Evolutionary conservation across 2,329 filamentous ascomycete species (phyloP).

Genomic region (Venturia oleaginea): DNA sequence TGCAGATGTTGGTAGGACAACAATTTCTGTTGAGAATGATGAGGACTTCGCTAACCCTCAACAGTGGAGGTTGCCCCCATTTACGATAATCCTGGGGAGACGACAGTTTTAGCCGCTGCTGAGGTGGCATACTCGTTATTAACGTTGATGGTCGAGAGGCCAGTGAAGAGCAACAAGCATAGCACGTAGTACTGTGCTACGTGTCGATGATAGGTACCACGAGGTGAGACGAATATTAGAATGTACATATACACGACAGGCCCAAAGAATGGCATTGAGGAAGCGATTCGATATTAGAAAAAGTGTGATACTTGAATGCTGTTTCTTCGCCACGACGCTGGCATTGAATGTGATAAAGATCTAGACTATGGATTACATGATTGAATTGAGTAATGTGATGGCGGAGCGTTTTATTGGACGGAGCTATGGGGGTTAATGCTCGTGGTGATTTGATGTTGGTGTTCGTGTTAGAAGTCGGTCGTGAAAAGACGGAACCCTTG

Average conservation of each 20-base stretch:
- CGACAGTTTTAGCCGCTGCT: constrained; percentile 47
- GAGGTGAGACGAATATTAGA: background rate
- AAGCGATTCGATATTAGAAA: background rate
- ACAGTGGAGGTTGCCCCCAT: constrained; percentile 52
- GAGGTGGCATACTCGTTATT: constrained; percentile 45
- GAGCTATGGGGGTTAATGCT: background rate
- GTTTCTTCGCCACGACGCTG: background rate
- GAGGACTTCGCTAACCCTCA: background rate
- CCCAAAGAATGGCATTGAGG: background rate
- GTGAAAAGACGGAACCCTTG: background rate
- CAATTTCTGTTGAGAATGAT: background rate
- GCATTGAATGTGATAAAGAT: background rate
- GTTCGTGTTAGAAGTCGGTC: background rate
- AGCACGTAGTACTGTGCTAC: constrained; percentile 1
- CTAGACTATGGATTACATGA: background rate
- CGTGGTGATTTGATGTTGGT: background rate
- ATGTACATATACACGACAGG: background rate
- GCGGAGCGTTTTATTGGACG: background rate
- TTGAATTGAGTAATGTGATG: background rate
- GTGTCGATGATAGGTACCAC: background rate
- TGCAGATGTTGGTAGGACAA: constrained; percentile 43
- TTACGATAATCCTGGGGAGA: constrained; percentile 53
- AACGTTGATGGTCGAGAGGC: constrained; percentile 37
- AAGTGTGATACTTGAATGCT: background rate
- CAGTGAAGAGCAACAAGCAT: constrained; percentile 20